phyloP scores from a whole-genome alignment of 2,329 filamentous ascomycete genomes.

The Sporothrix inflata region DNA sequence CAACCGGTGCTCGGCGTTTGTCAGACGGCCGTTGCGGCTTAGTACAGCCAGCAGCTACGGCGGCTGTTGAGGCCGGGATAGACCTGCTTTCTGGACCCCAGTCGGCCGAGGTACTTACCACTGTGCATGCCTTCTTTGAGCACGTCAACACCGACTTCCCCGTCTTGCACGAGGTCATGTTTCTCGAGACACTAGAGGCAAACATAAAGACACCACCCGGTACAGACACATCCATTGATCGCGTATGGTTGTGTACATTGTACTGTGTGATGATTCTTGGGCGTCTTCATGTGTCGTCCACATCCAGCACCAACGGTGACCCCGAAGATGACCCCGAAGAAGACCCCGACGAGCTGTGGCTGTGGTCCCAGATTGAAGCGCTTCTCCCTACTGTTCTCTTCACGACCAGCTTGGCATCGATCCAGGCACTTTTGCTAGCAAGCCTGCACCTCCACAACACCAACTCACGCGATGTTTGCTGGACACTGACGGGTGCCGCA shows the following conservation, averaged over 20 bases:
- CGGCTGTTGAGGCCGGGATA: not conserved
- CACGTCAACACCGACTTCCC: slow-evolving; percentile 48
- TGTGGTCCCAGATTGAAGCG: slow-evolving; percentile 47
- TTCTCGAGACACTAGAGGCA: slow-evolving; percentile 45
- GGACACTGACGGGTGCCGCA: slow-evolving; percentile 49
- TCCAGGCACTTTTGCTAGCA: slow-evolving; percentile 47
- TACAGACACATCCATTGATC: slow-evolving; percentile 38
- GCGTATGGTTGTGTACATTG: slow-evolving; percentile 47
- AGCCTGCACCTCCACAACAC: slow-evolving; percentile 50
- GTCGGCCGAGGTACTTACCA: not conserved
- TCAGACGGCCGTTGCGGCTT: not conserved
- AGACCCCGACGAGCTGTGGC: slow-evolving; percentile 40
- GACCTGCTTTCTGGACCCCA: not conserved
- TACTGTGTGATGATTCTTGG: slow-evolving; percentile 47
- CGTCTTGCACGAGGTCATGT: slow-evolving; percentile 48
- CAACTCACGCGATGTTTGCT: slow-evolving; percentile 46
- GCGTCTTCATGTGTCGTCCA: slow-evolving; percentile 35
- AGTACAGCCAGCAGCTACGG: not conserved
- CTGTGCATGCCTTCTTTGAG: slow-evolving; percentile 42
- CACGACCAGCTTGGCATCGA: slow-evolving; percentile 45
- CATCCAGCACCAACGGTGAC: slow-evolving; percentile 28
- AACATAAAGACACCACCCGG: slow-evolving; percentile 36
- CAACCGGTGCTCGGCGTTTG: not conserved
- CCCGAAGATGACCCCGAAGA: slow-evolving; percentile 32
- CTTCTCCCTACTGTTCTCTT: slow-evolving; percentile 48